Base-by-base conservation (phyloP, 441 rosid genomes). In the Biscutella laevigata region DNA sequence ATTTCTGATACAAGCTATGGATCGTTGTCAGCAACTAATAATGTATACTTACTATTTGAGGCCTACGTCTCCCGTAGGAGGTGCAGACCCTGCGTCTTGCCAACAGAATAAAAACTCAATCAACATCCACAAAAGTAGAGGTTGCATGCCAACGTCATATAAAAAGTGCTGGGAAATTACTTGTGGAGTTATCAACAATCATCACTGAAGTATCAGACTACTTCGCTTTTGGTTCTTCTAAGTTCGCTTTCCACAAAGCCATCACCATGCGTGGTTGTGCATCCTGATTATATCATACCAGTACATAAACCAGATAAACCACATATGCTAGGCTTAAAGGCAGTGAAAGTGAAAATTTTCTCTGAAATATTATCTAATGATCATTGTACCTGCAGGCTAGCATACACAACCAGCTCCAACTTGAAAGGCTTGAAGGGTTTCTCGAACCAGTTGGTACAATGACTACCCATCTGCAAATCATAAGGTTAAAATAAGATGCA, bases 381-480 rank as follows among this genome's bases (percentile, higher is more conserved):
- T 60, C 51, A 45, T 29, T 30, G 15, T 73, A 90, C 96, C 89
- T 79, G 92, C 49, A 75, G 28, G 62, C 71, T 74, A 46, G 87
- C 56, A 65, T 88, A 91, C 56, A 88, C 78, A 54, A 85, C 96
- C 27, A 91, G 72, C 74, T 88, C 91, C 77, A 91, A 72, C 78
- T 85, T 91, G 73, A 74, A 83, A 62, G 95, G 94, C 53, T 70
- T 72, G 73, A 36, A 42, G 74, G 75, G 48, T 76, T 76, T 43
- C 88, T 83, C 21, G 95, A 78, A 61, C 96, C 98, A 29, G 79
- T 78, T 4, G 96, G 98, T 59, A 78, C 68, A 43, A 88, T 44
- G 53, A 77, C 96, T 29, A 76, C 96, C 96, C 98, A 91, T 49
- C 95, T 89, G 83, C 75, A 73, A 42, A 49, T 56, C 41, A 14